phyloP scores from a whole-genome alignment of 306 rosid genomes.

The Bauhinia variegata region DNA sequence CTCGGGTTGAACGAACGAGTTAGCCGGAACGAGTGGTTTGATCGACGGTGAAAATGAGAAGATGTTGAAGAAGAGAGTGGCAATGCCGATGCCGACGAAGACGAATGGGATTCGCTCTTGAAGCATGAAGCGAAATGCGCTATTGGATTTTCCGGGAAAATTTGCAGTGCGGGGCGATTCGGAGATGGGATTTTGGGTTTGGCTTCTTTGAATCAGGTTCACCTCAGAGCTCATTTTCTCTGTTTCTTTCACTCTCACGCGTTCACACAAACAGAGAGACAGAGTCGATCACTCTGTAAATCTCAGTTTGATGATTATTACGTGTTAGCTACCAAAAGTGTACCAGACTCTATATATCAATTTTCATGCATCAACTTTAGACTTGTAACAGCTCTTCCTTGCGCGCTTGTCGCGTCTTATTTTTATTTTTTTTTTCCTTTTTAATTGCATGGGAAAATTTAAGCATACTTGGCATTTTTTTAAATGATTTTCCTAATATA shows the following conservation, averaged over 20 bases:
- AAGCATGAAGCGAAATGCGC: conserved; percentile 31
- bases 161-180: not conserved
- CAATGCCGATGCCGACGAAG: conserved; percentile 46
- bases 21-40: not conserved
- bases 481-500: too few relatives aligned
- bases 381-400: conserved; percentile 56
- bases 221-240: conserved; percentile 38
- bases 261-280: not conserved
- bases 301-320: too few relatives aligned
- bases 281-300: not conserved
- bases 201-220: conserved; percentile 49
- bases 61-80: conserved; percentile 49
- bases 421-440: too few relatives aligned
- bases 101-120: conserved; percentile 41
- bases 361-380: conserved; percentile 73
- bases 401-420: conserved; percentile 11
- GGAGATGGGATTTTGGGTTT: conserved; percentile 3
- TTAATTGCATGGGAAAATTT: too few relatives aligned
- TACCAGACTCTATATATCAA: too few relatives aligned
- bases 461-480: too few relatives aligned
- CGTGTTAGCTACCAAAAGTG: too few relatives aligned
- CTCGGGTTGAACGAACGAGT: not conserved
- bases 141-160: not conserved
- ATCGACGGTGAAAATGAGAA: conserved; percentile 15
- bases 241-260: too few relatives aligned